These are phyloP conservation scores for Amanita molliuscula DNA, from an alignment of 768 basidiomycete genomes.

Conservation along the genomic window DNA sequence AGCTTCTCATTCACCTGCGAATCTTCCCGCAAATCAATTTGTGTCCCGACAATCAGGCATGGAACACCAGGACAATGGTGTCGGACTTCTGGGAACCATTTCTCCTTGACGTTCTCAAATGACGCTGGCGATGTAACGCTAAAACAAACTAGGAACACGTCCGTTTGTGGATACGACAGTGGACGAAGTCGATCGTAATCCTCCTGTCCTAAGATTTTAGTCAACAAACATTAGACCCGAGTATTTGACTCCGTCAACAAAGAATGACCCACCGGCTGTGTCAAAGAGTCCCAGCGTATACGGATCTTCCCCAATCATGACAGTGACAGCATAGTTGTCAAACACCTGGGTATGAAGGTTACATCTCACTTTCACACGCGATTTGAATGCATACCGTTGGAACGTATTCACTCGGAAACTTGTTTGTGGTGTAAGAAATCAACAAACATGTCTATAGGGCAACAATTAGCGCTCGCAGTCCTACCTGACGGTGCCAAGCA, in stretches of 20 bases:
- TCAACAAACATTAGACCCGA: conserved; percentile 1
- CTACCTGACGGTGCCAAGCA: not conserved
- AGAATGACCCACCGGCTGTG: conserved; percentile 76
- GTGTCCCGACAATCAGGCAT: conserved; percentile 98
- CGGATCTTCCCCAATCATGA: conserved; percentile 99
- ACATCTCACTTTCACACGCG: conserved; percentile 13
- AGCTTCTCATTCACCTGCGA: conserved; percentile 90
- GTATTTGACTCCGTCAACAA: not conserved
- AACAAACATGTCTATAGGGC: conserved; percentile 81
- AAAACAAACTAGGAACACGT: conserved; percentile 99
- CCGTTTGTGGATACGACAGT: conserved; percentile 98
- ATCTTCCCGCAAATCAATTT: conserved; percentile 95
- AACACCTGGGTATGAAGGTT: conserved; percentile 55
- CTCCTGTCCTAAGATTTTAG: conserved; percentile 69
- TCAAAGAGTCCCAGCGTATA: conserved; percentile 98
- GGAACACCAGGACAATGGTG: conserved; percentile 99
- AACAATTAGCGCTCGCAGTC: not conserved
- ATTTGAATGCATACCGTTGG: conserved; percentile 66
- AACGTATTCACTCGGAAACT: conserved; percentile 98
- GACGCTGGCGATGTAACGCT: conserved; percentile 97
- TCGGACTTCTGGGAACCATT: conserved; percentile 99
- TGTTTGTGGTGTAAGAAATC: conserved; percentile 97
- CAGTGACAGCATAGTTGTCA: conserved; percentile 99
- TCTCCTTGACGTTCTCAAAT: conserved; percentile 99
- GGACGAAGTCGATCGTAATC: conserved; percentile 99